Base-by-base conservation (phyloP, 768 basidiomycete genomes). In the Pluteus cervinus region DNA sequence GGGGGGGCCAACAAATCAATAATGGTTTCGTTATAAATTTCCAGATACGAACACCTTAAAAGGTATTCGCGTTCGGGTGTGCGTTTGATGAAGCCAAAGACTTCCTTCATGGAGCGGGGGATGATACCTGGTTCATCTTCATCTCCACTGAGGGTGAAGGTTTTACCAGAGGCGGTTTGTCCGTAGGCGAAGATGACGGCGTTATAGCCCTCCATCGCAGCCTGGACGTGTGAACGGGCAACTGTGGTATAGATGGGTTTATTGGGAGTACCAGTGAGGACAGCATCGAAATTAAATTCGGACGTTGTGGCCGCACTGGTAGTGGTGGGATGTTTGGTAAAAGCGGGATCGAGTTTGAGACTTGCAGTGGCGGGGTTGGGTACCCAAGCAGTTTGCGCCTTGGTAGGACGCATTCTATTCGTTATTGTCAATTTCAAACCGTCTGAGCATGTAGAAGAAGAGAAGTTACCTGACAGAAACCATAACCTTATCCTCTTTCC, bases 201-300 rank as follows among this genome's bases (percentile, higher is more conserved):
- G 57, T 98, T 97, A 69, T 79, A 98, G 12, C 96, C 96, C 35
- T 90, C 88, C 91, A 98, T 96, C 7, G 93, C 90, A 3, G 92
- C 88, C 40, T 75, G 77, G 1, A 89, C 86, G 51, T 90, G 88
- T 3, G 78, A 81, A 9, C 76, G 73, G 2, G 83, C 88, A 11
- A 84, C 79, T 4, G 80, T 74, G 28, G 71, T 76, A 54, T 90
- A 91, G 5, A 90, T 66, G 0, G 81, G 76, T 50, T 86, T 86
- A 60, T 87, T 90, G 23, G 81, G 76, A 1, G 82, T 79, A 0
- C 83, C 83, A 4, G 80, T 86, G 35, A 88, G 75, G 41, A 90
- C 71, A 24, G 82, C 75, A 47, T 88, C 85, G 46, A 86, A 86
- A 26, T 68, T 70, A 60, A 83, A 88, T 8, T 65, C 35, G 0